Evolutionary conservation across 2,329 filamentous ascomycete species (phyloP), one percentile per base, ranked within the genome.

Genomic region (Sarocladium kiliense): DNA sequence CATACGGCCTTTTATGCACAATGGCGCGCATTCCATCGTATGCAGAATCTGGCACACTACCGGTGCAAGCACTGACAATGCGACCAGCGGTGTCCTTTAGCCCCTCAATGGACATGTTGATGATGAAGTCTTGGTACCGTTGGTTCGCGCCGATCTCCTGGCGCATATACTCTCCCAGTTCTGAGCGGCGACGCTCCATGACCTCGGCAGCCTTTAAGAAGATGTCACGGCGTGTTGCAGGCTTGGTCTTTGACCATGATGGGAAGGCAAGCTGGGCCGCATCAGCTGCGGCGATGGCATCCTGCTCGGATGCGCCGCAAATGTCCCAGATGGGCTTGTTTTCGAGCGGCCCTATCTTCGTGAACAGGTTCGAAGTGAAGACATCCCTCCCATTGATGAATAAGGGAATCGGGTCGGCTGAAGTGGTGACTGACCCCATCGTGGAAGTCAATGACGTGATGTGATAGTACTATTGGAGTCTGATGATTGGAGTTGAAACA

Each of bases 161-260:
- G 32, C 73, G 71, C 74, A 84, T 81, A 64, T 82, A 82, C 36
- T 72, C 66, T 16, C 70, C 72, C 26, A 85, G 64, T 64, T 87
- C 84, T 9, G 77, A 76, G 16, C 72, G 70, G 5, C 82, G 77
- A 19, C 70, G 68, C 25, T 77, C 72, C 44, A 87, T 69, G 26
- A 88, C 72, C 34, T 82, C 78, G 1, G 84, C 82, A 0, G 85
- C 80, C 63, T 78, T 81, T 47, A 84, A 70, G 54, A 89, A 72
- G 59, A 89, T 82, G 58, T 82, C 77, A 55, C 84, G 79, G 47
- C 85, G 82, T 11, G 75, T 66, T 7, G 73, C 64, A 0, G 81
- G 78, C 57, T 81, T 84, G 3, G 78, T 79, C 60, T 78, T 77
- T 27, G 78, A 75, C 87, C 87, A 91, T 58, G 77, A 68, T 21